Evolutionary conservation across 2,329 filamentous ascomycete genomes (phyloP), one percentile per base, ranked within the genome.

Genomic region (Ceratocystis albifundus): DNA sequence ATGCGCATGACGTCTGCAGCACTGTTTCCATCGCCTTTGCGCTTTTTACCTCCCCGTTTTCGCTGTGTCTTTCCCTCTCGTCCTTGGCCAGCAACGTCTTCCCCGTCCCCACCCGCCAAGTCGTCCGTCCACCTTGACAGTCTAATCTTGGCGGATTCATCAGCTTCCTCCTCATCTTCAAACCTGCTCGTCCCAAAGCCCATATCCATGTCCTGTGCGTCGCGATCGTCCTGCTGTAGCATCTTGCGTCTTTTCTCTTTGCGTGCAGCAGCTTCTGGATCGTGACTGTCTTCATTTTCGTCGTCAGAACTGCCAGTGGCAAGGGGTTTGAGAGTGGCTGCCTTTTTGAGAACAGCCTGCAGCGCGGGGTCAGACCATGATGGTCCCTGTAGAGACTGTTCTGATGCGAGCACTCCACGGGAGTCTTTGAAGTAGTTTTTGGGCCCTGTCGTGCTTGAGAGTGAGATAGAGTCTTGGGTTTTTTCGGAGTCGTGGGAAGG

Each of bases 191-290:
- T 89, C 44, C 94, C 94, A 72, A 99, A 97, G 68, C 92, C 93
- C 80, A 97, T 84, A 72, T 99, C 94, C 77, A 99, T 82, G 76
- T 99, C 93, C 67, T 93, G 86, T 61, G 91, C 85, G 73, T 97
- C 93, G 61, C 92, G 84, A 70, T 89, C 88, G 66, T 86, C 84
- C 68, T 82, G 82, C 71, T 86, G 80, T 4, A 96, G 79, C 78
- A 96, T 88, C 70, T 84, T 87, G 74, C 85, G 87, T 64, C 87
- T 84, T 6, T 88, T 86, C 62, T 86, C 85, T 69, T 87, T 83
- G 69, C 85, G 83, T 1, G 84, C 84, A 71, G 76, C 78, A 4
- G 78, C 78, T 64, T 77, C 78, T 4, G 75, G 75, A 10, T 76
- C 76, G 28, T 59, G 53, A 5, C 53, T 22, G 53, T 59, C 53